A percentile compares a stretch with the other conserved stretches of the same genome.
phyloP scores from a whole-genome alignment of 73 alveolate species.

The Blepharisma japonicum region DNA sequence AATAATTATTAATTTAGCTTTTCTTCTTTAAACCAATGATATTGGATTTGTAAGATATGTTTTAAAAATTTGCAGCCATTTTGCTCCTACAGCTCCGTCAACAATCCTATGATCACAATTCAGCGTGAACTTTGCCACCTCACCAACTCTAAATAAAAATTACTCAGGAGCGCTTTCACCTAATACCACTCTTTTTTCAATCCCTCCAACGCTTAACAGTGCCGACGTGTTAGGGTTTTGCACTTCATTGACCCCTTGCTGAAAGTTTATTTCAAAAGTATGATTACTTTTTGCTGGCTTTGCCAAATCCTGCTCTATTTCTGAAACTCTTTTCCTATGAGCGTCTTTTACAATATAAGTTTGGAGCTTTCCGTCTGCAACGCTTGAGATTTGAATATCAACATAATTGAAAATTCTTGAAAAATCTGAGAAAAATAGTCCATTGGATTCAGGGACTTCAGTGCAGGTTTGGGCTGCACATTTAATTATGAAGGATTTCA shows the following conservation, averaged over 20 bases:
- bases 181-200: not conserved
- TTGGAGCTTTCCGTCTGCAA: not conserved
- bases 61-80: conserved; percentile 75
- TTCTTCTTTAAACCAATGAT: conserved; percentile 38
- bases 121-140: conserved; percentile 49
- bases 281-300: not conserved
- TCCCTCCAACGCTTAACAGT: not conserved
- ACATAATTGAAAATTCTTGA: conserved; percentile 55
- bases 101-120: conserved; percentile 83
- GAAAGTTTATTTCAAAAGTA: not conserved
- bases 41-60: conserved; percentile 73
- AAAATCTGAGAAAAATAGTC: conserved; percentile 48
- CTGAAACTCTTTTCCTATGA: not conserved
- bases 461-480: conserved; percentile 36
- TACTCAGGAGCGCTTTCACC: not conserved
- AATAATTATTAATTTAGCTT: not conserved
- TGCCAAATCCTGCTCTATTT: not conserved
- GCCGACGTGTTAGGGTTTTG: not conserved
- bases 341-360: conserved; percentile 6
- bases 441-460: conserved; percentile 55
- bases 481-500: conserved; percentile 1
- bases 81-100: conserved; percentile 88
- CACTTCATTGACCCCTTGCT: not conserved
- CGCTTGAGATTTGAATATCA: conserved; percentile 25
- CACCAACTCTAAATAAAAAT: too few relatives aligned